Evolutionary conservation across 75 land plant genomes (phyloP).

Genomic region (Pinus taeda): DNA sequence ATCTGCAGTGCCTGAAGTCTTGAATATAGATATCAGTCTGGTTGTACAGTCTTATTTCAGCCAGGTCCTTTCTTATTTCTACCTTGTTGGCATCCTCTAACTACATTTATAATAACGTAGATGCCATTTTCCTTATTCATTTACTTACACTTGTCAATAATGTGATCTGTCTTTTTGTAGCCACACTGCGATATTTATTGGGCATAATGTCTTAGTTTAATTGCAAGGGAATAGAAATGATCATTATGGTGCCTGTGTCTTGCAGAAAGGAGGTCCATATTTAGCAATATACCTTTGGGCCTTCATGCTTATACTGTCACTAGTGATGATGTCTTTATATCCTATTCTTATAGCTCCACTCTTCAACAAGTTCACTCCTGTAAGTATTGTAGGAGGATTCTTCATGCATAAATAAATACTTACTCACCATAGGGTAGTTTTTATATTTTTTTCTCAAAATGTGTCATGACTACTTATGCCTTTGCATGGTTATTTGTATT

Average conservation of each 20-base stretch:
- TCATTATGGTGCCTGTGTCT: conserved; percentile 1
- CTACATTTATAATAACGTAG: neutral
- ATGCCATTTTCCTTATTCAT: neutral
- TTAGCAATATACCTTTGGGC: too few relatives aligned
- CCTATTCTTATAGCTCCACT: too few relatives aligned
- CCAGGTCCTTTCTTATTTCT: neutral
- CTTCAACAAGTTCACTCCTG: conserved; percentile 3
- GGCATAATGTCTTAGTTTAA: neutral
- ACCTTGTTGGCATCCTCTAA: neutral
- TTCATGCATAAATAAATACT: neutral
- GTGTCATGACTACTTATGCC: too few relatives aligned
- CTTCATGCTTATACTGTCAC: too few relatives aligned
- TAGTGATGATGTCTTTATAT: too few relatives aligned
- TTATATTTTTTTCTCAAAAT: too few relatives aligned
- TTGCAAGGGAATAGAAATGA: neutral
- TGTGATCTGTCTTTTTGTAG: neutral
- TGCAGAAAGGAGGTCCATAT: conserved; percentile 10
- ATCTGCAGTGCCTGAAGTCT: neutral
- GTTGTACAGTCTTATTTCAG: neutral
- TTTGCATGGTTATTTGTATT: neutral
- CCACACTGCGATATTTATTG: neutral
- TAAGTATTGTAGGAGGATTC: conserved; percentile 30
- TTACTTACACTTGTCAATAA: neutral
- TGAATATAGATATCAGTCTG: neutral
- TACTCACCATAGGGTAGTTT: neutral